These are phyloP conservation scores for Perilla frutescens DNA, from an alignment of 257 asterid species.

Conservation along the genomic window DNA sequence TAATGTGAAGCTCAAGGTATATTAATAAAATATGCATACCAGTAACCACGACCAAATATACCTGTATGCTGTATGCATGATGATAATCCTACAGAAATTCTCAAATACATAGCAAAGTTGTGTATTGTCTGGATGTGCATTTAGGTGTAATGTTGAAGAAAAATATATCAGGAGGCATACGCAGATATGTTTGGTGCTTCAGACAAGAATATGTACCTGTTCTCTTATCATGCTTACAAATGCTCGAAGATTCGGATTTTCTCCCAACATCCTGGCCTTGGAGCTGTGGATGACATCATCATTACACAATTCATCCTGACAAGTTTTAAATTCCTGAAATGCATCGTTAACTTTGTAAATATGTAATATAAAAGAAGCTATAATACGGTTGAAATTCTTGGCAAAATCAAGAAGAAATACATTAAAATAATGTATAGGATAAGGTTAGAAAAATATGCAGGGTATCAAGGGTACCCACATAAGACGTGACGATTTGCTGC, in stretches of 20 bases:
- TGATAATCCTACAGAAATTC: background rate
- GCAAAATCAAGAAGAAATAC: slow-evolving; percentile 25
- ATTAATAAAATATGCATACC: background rate
- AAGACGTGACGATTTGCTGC: slow-evolving; percentile 56
- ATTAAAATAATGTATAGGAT: background rate
- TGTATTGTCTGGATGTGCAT: background rate
- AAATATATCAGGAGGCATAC: slow-evolving; percentile 1
- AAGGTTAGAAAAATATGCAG: slow-evolving; percentile 14
- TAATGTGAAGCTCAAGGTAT: background rate
- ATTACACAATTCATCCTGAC: slow-evolving; percentile 44
- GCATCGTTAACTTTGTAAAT: slow-evolving; percentile 22
- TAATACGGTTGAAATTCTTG: background rate
- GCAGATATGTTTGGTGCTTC: background rate
- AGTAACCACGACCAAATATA: background rate
- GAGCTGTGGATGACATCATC: slow-evolving; percentile 36
- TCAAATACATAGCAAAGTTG: background rate
- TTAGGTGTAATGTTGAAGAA: background rate
- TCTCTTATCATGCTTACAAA: slow-evolving; percentile 70
- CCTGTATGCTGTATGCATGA: background rate
- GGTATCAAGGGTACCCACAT: slow-evolving; percentile 50
- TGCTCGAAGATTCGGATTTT: slow-evolving; percentile 56
- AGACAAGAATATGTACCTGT: slow-evolving; percentile 49
- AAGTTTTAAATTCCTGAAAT: slow-evolving; percentile 47
- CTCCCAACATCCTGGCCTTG: slow-evolving; percentile 40
- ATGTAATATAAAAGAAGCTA: slow-evolving; percentile 5